A percentile compares a stretch with the other conserved stretches of the same genome.
Conservation (phyloP, 2,329 filamentous ascomycete genomes). For the Neonectria neomacrospora region DNA sequence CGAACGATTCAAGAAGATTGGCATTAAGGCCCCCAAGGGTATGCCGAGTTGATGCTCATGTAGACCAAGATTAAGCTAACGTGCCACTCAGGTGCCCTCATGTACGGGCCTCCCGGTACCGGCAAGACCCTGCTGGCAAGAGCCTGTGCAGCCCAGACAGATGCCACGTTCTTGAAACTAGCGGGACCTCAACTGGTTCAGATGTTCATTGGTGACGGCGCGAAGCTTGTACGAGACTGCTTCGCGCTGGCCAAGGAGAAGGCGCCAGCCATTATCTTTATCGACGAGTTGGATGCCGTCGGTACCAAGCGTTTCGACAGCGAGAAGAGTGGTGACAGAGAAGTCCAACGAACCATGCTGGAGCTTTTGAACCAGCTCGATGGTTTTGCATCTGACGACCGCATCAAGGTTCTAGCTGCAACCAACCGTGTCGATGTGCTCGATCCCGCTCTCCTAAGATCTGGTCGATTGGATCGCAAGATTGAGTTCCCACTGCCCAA, state of each 20-base stretch:
- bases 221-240: constrained; percentile 96
- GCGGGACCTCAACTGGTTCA: constrained; percentile 97
- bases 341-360: constrained; percentile 98
- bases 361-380: constrained; percentile 98
- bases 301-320: constrained; percentile 99
- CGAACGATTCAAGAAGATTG: constrained; percentile 99
- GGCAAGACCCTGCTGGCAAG: constrained; percentile 92
- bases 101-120: constrained; percentile 95
- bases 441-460: constrained; percentile 90
- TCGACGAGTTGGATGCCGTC: constrained; percentile 97
- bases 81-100: constrained; percentile 93
- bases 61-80: constrained; percentile 76
- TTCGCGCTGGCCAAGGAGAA: constrained; percentile 99
- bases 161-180: constrained; percentile 98
- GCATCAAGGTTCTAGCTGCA: constrained; percentile 94
- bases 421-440: constrained; percentile 96
- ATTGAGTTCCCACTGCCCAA: constrained; percentile 99
- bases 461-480: constrained; percentile 92
- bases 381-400: constrained; percentile 95
- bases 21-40: constrained; percentile 99
- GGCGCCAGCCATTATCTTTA: constrained; percentile 98
- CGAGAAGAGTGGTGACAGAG: constrained; percentile 96
- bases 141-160: constrained; percentile 96
- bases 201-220: constrained; percentile 99
- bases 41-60: constrained; percentile 64